A percentile compares a stretch with the other conserved stretches of the same genome.
phyloP scores from a whole-genome alignment of 139 green algal species.

The Coelastrella sp. region DNA sequence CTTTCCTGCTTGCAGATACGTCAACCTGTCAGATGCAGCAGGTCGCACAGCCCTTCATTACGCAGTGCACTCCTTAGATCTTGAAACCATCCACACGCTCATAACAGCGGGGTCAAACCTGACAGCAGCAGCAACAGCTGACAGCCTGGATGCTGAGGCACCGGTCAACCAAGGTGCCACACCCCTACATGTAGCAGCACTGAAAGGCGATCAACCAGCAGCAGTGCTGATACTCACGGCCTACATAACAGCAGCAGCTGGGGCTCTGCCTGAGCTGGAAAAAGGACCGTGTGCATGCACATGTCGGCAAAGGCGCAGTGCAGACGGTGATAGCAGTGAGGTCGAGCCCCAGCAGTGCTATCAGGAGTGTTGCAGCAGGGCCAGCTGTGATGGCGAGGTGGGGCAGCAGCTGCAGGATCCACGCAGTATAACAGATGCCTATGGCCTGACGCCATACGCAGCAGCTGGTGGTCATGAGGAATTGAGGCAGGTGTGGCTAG shows the following conservation, averaged over 20 bases:
- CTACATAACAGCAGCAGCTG: constrained; percentile 26
- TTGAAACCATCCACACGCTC: neutral
- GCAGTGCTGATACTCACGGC: constrained; percentile 29
- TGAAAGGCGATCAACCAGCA: neutral
- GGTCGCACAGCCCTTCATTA: constrained; percentile 1
- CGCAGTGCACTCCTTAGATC: neutral
- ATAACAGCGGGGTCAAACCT: constrained; percentile 13
- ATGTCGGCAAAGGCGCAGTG: neutral
- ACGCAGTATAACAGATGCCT: constrained; percentile 1
- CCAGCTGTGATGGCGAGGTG: neutral
- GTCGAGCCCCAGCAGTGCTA: neutral
- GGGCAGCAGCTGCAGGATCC: neutral
- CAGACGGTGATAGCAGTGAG: neutral
- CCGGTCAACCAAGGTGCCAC: constrained; percentile 16
- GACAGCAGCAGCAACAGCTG: constrained; percentile 26
- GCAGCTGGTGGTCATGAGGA: neutral
- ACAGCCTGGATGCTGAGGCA: constrained; percentile 11
- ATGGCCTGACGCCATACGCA: constrained; percentile 13
- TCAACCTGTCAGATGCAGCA: constrained; percentile 7
- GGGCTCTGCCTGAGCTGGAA: neutral
- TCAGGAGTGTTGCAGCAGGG: neutral
- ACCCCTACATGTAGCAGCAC: constrained; percentile 20
- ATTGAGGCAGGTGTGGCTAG: constrained; percentile 13
- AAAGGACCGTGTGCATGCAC: constrained; percentile 3
- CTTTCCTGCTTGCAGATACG: neutral